These are phyloP conservation scores for Glycine soja DNA, from an alignment of 306 rosid genomes.

Conservation along the genomic window DNA sequence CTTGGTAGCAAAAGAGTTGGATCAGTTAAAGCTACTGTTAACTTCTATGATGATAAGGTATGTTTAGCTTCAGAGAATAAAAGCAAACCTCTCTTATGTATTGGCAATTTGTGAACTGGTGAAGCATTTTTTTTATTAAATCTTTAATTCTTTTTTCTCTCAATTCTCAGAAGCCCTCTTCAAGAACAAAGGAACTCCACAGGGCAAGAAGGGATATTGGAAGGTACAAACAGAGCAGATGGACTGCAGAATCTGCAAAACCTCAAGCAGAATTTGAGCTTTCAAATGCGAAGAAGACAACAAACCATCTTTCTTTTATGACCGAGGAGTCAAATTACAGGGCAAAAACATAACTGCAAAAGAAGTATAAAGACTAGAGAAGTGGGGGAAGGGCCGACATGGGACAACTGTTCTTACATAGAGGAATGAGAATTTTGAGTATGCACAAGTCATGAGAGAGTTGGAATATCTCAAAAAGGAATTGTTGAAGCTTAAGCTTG, in stretches of 20 bases:
- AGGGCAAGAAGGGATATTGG: slow-evolving; percentile 63
- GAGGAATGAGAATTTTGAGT: slow-evolving; percentile 50
- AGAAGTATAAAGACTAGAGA: slow-evolving; percentile 57
- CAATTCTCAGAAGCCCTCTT: slow-evolving; percentile 53
- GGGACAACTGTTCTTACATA: slow-evolving; percentile 24
- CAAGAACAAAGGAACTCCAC: slow-evolving; percentile 71
- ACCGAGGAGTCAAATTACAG: slow-evolving; percentile 59
- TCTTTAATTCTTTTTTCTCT: not conserved
- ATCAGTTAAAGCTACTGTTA: slow-evolving; percentile 64
- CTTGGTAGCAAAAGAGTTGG: slow-evolving; percentile 58
- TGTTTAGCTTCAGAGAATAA: slow-evolving; percentile 18
- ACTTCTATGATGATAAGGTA: slow-evolving; percentile 69
- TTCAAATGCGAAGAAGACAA: slow-evolving; percentile 55
- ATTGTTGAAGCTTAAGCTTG: slow-evolving; percentile 74
- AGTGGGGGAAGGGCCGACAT: slow-evolving; percentile 40
- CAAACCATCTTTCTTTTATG: slow-evolving; percentile 55
- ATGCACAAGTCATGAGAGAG: slow-evolving; percentile 67
- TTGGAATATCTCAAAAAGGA: slow-evolving; percentile 73
- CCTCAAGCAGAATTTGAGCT: slow-evolving; percentile 70
- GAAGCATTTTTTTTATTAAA: slow-evolving; percentile 13
- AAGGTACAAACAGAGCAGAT: slow-evolving; percentile 57
- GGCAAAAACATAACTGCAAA: slow-evolving; percentile 44
- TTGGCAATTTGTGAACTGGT: slow-evolving; percentile 19
- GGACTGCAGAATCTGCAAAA: slow-evolving; percentile 59
- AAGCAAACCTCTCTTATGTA: slow-evolving; percentile 24